phyloP scores from a whole-genome alignment of 495 filamentous ascomycete genomes.

The Trichoderma gamsii region DNA sequence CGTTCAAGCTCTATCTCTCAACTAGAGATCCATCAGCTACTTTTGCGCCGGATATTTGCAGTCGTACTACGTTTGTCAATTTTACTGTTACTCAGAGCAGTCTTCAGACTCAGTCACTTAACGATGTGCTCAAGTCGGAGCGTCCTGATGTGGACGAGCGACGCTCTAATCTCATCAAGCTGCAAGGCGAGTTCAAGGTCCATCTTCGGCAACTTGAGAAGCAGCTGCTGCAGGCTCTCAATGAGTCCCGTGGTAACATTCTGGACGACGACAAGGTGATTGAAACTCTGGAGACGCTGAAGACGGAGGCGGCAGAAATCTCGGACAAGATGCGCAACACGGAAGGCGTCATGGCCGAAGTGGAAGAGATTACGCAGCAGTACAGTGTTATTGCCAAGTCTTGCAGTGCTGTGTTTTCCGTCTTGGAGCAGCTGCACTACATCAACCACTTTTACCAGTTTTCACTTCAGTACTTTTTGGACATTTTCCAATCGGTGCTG shows the following conservation, averaged over 20 bases:
- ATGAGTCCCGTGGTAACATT: slow-evolving; percentile 96
- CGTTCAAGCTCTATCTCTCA: slow-evolving; percentile 92
- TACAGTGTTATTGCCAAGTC: slow-evolving; percentile 89
- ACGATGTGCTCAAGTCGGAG: slow-evolving; percentile 94
- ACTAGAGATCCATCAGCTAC: slow-evolving; percentile 93
- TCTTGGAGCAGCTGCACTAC: slow-evolving; percentile 93
- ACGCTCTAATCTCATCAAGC: slow-evolving; percentile 91
- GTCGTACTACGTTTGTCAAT: slow-evolving; percentile 97
- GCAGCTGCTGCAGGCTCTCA: slow-evolving; percentile 85
- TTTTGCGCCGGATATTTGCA: slow-evolving; percentile 98
- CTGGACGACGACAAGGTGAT: slow-evolving; percentile 97
- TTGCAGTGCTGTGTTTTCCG: slow-evolving; percentile 94
- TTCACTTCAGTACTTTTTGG: slow-evolving; percentile 93
- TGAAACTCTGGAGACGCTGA: slow-evolving; percentile 93
- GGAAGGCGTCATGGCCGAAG: slow-evolving; percentile 95
- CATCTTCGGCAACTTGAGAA: slow-evolving; percentile 96
- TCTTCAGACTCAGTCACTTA: slow-evolving; percentile 93
- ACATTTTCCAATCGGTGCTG: slow-evolving; percentile 93
- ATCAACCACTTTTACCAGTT: slow-evolving; percentile 99
- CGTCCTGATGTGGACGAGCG: slow-evolving; percentile 96
- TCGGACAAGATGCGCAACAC: slow-evolving; percentile 93
- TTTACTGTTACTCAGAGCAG: slow-evolving; percentile 99
- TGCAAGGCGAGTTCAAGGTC: slow-evolving; percentile 97
- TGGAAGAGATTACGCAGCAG: slow-evolving; percentile 87
- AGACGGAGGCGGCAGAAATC: slow-evolving; percentile 94